A percentile compares a stretch with the other conserved stretches of the same genome.
These are phyloP conservation scores for Chlorella sp. DNA, from an alignment of 139 green algal genomes.

Conservation along the genomic window DNA sequence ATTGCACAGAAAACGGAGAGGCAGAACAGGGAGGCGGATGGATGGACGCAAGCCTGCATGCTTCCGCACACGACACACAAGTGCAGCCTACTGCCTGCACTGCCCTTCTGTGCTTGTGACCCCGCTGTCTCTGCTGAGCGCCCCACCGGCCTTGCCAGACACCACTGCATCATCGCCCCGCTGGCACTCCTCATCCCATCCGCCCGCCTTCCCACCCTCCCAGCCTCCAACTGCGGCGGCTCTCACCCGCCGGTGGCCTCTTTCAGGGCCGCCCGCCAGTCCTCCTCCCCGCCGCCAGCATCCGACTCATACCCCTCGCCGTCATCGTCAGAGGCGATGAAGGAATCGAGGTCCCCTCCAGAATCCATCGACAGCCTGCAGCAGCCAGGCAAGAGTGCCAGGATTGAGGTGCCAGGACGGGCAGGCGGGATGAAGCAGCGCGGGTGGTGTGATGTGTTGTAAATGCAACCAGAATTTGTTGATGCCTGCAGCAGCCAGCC, in stretches of 20 bases:
- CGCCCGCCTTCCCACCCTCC: no score
- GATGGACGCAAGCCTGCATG: not conserved
- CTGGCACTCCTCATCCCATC: no score
- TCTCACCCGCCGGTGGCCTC: conserved; percentile 32
- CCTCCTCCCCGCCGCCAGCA: not conserved
- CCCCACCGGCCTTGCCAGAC: no score
- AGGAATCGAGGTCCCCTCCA: conserved; percentile 1
- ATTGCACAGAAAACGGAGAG: no score
- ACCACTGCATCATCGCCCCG: no score
- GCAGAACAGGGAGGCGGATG: not conserved
- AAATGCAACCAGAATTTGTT: no score
- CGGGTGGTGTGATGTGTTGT: not conserved
- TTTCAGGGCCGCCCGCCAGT: conserved; percentile 31
- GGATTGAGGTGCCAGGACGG: not conserved
- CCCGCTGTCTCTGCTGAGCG: no score
- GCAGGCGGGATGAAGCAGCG: not conserved
- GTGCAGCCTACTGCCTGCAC: not conserved
- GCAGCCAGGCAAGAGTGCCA: not conserved
- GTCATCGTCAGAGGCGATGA: conserved; percentile 13
- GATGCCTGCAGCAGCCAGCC: no score
- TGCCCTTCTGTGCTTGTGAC: no score
- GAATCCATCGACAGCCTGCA: conserved; percentile 38
- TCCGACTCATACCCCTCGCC: not conserved
- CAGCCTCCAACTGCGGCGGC: not conserved
- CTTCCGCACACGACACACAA: not conserved